Base-by-base conservation (phyloP, 805 yeast species). In the Candida multigemmis region DNA sequence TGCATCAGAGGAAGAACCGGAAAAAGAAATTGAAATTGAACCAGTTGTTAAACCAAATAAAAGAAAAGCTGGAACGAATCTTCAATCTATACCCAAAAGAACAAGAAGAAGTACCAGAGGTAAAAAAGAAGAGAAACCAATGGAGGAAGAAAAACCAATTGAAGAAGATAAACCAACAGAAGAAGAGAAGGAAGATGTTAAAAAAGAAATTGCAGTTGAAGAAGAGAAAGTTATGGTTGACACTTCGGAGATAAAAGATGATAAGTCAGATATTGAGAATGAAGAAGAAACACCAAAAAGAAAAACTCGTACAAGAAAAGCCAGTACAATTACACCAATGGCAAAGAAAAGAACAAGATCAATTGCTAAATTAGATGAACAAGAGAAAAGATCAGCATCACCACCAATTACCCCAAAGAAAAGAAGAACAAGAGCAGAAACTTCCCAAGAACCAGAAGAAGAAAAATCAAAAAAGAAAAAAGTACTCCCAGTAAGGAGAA, bases 191-290 rank as follows among this genome's bases (percentile, higher is more conserved):
- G 46, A 38, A 25, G 34, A 44, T 6, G 40, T 46, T 7, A 41
- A 42, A 16, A 37, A 44, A 19, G 36, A 53, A 37, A 53, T 48
- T 15, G 43, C n/a, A n/a, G n/a, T 38, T 16, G n/a, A n/a, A n/a
- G n/a, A n/a, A n/a, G n/a, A n/a, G n/a, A n/a, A n/a, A n/a, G n/a
- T n/a, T n/a, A n/a, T n/a, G n/a, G n/a, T n/a, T n/a, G n/a, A n/a
- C n/a, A n/a, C n/a, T n/a, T n/a, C n/a, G n/a, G n/a, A n/a, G n/a
- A n/a, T n/a, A n/a, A n/a, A n/a, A n/a, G n/a, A n/a, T n/a, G n/a
- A n/a, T n/a, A n/a, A n/a, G n/a, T n/a, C n/a, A n/a, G 26, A 24
- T 13, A 14, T 7, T 10, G 24, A 21, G 14, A 21, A 24, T 13
- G 32, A 33, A 9, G 25, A 26, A 14, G 30, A 26, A 10, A 7